A percentile compares a stretch with the other conserved stretches of the same genome.
phyloP scores from a whole-genome alignment of 202 grass and related monocot species.

The Saccharum hybrid region DNA sequence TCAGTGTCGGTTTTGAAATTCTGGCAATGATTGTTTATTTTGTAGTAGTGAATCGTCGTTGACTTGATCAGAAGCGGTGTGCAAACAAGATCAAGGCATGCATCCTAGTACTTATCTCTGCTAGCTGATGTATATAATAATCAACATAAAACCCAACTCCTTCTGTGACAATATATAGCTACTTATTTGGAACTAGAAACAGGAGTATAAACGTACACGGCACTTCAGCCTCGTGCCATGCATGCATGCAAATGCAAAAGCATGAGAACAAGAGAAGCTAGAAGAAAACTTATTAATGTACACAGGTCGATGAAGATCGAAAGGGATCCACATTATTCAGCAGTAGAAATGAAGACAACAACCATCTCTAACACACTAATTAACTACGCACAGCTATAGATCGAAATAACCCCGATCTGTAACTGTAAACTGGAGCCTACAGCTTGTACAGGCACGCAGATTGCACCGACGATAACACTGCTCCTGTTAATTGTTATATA shows the following conservation, averaged over 20 bases:
- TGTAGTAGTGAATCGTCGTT: not conserved
- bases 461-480: not conserved
- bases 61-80: not conserved
- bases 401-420: not conserved
- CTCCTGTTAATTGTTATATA: not conserved
- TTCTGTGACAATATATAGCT: not conserved
- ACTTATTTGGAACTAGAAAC: not conserved
- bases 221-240: too few species aligned
- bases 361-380: not conserved
- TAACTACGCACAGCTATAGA: not conserved
- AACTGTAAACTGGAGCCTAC: not conserved
- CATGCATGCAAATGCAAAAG: not conserved
- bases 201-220: too few species aligned
- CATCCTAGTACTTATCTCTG: not conserved
- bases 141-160: not conserved
- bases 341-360: slow-evolving; percentile 6
- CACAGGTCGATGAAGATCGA: not conserved
- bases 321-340: slow-evolving; percentile 13
- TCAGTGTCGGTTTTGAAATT: too few species aligned
- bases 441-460: not conserved
- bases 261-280: not conserved
- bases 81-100: not conserved
- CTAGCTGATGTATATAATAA: not conserved
- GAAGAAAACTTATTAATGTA: not conserved
- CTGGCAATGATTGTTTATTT: too few species aligned